Conservation (phyloP, 345 rosid genomes). For the Schrenkiella parvula region DNA sequence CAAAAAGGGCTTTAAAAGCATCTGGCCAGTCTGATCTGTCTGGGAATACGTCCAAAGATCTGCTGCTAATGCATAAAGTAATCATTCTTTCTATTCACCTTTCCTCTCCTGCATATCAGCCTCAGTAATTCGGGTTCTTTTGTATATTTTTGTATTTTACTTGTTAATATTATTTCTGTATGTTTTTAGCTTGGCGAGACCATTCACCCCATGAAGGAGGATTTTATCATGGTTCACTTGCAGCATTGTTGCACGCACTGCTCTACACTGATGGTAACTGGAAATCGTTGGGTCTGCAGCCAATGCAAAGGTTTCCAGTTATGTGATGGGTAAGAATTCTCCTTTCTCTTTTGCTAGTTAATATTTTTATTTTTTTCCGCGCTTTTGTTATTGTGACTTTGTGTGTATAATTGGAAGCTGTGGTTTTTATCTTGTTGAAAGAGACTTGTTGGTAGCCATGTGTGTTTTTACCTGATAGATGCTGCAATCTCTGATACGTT, state of each 20-base stretch:
- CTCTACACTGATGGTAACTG: slow-evolving; percentile 84
- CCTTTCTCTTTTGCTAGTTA: slow-evolving; percentile 7
- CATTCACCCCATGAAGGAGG: slow-evolving; percentile 97
- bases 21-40: slow-evolving; percentile 93
- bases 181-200: slow-evolving; percentile 89
- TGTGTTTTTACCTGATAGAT: slow-evolving; percentile 16
- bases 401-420: neutral
- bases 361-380: neutral
- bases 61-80: slow-evolving; percentile 95
- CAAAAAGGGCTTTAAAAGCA: slow-evolving; percentile 97
- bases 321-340: slow-evolving; percentile 76
- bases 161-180: neutral
- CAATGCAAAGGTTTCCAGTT: slow-evolving; percentile 91
- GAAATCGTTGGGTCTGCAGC: slow-evolving; percentile 85
- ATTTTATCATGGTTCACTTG: slow-evolving; percentile 98
- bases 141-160: neutral
- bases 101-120: neutral
- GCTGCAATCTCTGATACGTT: slow-evolving; percentile 6
- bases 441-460: slow-evolving; percentile 6
- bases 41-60: slow-evolving; percentile 85
- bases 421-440: slow-evolving; percentile 15
- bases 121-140: neutral
- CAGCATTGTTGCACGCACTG: slow-evolving; percentile 93
- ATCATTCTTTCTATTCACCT: slow-evolving; percentile 18
- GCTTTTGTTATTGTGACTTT: neutral